Evolutionary conservation across 352 stramenopile genomes (phyloP).

Genomic region (Pythium scleroteichum): DNA sequence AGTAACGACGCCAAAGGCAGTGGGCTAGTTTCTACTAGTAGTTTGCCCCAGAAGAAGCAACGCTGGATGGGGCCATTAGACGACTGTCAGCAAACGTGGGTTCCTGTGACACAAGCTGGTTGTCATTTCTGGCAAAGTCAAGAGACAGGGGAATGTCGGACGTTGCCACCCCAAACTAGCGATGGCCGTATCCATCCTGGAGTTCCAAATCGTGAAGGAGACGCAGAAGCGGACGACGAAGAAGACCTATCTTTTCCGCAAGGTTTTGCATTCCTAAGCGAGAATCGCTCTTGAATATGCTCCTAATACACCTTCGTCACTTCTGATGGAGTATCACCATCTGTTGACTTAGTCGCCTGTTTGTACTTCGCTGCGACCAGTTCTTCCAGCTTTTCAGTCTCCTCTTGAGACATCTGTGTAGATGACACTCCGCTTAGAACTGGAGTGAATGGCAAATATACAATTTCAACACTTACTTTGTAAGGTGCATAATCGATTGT

Average conservation of each 20-base stretch:
- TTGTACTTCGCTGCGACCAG: constrained; percentile 65
- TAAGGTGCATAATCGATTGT: constrained; percentile 95
- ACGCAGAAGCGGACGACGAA: constrained; percentile 16
- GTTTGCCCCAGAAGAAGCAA: constrained; percentile 43
- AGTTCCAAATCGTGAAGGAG: constrained; percentile 1
- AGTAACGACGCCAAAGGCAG: constrained; percentile 11
- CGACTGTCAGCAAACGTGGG: constrained; percentile 49
- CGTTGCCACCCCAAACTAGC: constrained; percentile 22
- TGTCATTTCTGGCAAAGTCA: constrained; percentile 79
- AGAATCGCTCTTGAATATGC: constrained; percentile 1
- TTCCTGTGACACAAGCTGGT: constrained; percentile 62
- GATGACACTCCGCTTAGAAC: too few species aligned
- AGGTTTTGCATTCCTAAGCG: constrained; percentile 71
- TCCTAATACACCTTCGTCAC: constrained; percentile 83
- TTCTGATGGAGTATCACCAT: constrained; percentile 40
- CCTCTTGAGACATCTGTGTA: constrained; percentile 74
- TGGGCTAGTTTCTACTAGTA: neutral
- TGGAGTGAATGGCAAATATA: neutral
- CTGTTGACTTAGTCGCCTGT: constrained; percentile 20
- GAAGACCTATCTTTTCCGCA: constrained; percentile 52
- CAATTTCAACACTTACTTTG: constrained; percentile 49
- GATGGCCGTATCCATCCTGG: constrained; percentile 16
- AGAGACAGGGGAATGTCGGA: constrained; percentile 64
- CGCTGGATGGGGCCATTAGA: constrained; percentile 16
- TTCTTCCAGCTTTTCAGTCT: constrained; percentile 68